These are phyloP conservation scores for Diaporthe eres DNA, from an alignment of 2,329 filamentous ascomycete species.

Conservation along the genomic window DNA sequence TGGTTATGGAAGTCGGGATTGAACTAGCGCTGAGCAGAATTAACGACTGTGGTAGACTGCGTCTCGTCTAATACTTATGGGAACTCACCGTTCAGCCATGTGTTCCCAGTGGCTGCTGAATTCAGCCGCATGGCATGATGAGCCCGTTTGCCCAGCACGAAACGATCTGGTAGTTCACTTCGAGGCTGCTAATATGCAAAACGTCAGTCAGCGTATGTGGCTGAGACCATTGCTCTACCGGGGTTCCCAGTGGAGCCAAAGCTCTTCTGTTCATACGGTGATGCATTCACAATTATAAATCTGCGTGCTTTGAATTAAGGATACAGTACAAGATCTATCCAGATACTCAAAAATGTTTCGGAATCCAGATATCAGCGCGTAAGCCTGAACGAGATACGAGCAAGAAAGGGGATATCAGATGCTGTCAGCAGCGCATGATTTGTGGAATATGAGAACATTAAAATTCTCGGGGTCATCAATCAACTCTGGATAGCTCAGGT, in stretches of 20 bases:
- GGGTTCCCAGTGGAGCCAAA: not conserved
- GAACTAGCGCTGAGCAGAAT: not conserved
- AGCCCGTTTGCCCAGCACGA: not conserved
- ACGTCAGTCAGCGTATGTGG: not conserved
- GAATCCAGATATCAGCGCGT: no score
- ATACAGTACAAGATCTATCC: no score
- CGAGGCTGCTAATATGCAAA: not conserved
- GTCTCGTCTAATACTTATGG: not conserved
- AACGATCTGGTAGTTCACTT: not conserved
- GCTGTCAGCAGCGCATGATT: no score
- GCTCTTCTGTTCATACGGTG: not conserved
- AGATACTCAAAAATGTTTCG: no score
- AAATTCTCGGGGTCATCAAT: no score
- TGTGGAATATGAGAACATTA: no score
- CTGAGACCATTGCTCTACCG: not conserved
- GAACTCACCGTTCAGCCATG: not conserved
- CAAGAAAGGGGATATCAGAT: no score
- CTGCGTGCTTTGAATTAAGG: no score
- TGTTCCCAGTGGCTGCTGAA: not conserved
- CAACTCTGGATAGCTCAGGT: no score
- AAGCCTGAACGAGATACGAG: no score
- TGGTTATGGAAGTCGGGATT: not conserved
- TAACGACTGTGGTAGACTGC: no score
- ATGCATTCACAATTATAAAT: not conserved
- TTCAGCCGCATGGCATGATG: not conserved